These are phyloP conservation scores for grape (Vitis vinifera) DNA, from an alignment of 164 flowering plant genomes.

Conservation along the genomic window ASM3070453v1 NC_081823.1:5530501-5531000, in stretches of 20 bases:
- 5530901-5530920: conserved; percentile 60
- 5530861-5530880: conserved; percentile 16
- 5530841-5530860: conserved; percentile 33
- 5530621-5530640: conserved; percentile 91
- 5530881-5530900: conserved; percentile 27
- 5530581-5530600: conserved; percentile 24
- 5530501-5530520: conserved; percentile 83
- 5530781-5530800: conserved; percentile 70
- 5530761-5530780: conserved; percentile 93
- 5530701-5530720: conserved; percentile 72
- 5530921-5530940: conserved; percentile 87
- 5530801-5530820: conserved; percentile 79
- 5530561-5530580: conserved; percentile 45
- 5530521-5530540: conserved; percentile 73
- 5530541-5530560: conserved; percentile 67
- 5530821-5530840: conserved; percentile 67
- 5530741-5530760: conserved; percentile 69
- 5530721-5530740: conserved; percentile 74
- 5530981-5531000: conserved; percentile 71
- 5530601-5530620: conserved; percentile 54
- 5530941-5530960: conserved; percentile 36
- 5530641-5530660: conserved; percentile 62
- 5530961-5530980: conserved; percentile 19
- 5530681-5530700: conserved; percentile 51
- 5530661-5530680: conserved; percentile 78